Evolutionary conservation across 768 basidiomycete genomes (phyloP).

Genomic region (Lactarius indigo): DNA sequence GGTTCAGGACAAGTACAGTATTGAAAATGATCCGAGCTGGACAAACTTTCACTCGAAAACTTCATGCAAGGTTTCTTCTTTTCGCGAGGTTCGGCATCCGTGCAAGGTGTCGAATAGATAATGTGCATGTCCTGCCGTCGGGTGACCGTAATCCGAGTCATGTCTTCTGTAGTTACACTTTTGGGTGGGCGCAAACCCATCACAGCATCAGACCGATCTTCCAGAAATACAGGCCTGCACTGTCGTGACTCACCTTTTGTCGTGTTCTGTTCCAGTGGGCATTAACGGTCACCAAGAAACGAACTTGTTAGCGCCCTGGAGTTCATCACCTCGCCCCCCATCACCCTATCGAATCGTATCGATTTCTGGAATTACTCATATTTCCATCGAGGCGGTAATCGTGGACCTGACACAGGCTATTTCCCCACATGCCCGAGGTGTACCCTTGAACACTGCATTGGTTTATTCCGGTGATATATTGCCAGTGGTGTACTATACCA

Average conservation of each 20-base stretch:
- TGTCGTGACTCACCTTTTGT: background rate
- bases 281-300: background rate
- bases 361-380: background rate
- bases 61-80: background rate
- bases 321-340: background rate
- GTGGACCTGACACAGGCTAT: background rate
- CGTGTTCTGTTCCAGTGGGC: background rate
- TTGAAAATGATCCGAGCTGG: background rate
- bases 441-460: background rate
- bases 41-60: background rate
- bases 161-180: background rate
- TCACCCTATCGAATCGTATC: background rate
- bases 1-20: background rate
- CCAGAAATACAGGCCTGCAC: background rate
- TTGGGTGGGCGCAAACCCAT: background rate
- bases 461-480: background rate
- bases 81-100: background rate
- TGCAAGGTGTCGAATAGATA: background rate
- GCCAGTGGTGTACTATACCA: no score
- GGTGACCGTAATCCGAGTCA: background rate
- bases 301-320: background rate
- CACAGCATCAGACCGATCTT: background rate
- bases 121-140: no score
- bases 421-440: background rate
- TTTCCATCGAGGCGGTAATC: background rate